Base-by-base conservation (phyloP, 257 asterid species). In the Ballota nigra region DNA sequence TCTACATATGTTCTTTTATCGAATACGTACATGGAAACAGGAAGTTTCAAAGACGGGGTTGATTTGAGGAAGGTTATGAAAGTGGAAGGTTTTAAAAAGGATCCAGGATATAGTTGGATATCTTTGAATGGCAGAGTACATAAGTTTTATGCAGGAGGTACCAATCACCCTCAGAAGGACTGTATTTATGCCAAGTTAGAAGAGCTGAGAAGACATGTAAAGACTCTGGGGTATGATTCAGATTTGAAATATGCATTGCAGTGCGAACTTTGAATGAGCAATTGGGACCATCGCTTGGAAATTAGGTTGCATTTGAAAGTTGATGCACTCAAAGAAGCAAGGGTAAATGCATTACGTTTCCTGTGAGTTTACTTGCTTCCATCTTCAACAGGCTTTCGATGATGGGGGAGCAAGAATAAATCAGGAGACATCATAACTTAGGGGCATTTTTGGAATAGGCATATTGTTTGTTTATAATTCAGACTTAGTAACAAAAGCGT, bases 61-160 rank as follows among this genome's bases (percentile, higher is more conserved):
- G 77, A 69, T 53, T 36, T 82, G 79, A 80, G 92, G 82, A 83
- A 72, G 57, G 62, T 68, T 74, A 78, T 82, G 89, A 84, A 71
- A 69, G 66, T 82, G 66, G 53, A 74, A 74, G 91, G 88, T 26
- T 66, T 86, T 40, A 68, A 36, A 68, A 86, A 86, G 78, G 83
- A 82, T 77, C 79, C 87, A 2, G 86, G 89, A 19, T 77, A 73
- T 49, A 84, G 89, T 69, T 84, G 87, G 85, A 79, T 84, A 74
- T 43, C 70, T 22, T 52, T 84, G 72, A 34, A 73, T 41, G 83
- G 85, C 55, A 56, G 47, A 78, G 79, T 79, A 4, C 84, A 83
- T 62, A 71, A 22, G 49, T 87, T 84, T 83, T 77, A 77, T 70
- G 86, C 88, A 6, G 76, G 81, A 52, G 84, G 79, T 71, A 76